Evolutionary conservation across 2,329 filamentous ascomycete genomes (phyloP).

Genomic region (Sporothrix luriei): DNA sequence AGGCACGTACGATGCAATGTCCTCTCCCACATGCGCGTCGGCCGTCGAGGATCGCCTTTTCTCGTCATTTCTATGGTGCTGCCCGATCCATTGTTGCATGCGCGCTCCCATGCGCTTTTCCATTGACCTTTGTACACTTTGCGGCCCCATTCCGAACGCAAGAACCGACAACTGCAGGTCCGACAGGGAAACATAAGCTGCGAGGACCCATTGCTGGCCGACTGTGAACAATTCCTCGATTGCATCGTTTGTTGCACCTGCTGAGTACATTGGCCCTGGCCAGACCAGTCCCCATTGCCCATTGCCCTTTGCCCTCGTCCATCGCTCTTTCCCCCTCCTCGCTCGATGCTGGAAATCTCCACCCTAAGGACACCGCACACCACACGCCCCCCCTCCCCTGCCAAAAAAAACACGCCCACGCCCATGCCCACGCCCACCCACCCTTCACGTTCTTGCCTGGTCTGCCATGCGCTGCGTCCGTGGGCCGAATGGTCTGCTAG

Average conservation of each 20-base stretch:
- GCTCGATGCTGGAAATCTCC: conserved; percentile 4
- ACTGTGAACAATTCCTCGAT: conserved; percentile 3
- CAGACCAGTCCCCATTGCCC: conserved; percentile 2
- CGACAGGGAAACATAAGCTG: background rate
- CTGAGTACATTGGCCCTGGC: background rate
- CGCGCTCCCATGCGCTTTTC: background rate
- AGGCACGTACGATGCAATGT: too few relatives aligned
- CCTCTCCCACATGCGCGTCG: conserved; percentile 18
- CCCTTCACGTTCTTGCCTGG: conserved; percentile 29
- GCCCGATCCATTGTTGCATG: background rate
- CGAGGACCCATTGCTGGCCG: background rate
- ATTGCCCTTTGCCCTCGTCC: conserved; percentile 25
- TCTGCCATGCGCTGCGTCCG: conserved; percentile 36
- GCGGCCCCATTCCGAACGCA: background rate
- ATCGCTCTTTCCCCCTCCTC: conserved; percentile 24
- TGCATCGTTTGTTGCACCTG: background rate
- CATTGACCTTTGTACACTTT: background rate
- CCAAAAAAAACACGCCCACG: conserved; percentile 21
- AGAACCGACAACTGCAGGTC: background rate
- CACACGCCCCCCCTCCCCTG: conserved; percentile 23
- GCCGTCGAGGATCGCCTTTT: conserved; percentile 19
- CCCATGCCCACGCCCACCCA: conserved; percentile 9
- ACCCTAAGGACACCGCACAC: background rate
- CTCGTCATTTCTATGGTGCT: background rate
- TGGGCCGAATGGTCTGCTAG: conserved; percentile 30